phyloP scores from a whole-genome alignment of 169 alveolate species.

The Plasmodium chabaudi region DNA sequence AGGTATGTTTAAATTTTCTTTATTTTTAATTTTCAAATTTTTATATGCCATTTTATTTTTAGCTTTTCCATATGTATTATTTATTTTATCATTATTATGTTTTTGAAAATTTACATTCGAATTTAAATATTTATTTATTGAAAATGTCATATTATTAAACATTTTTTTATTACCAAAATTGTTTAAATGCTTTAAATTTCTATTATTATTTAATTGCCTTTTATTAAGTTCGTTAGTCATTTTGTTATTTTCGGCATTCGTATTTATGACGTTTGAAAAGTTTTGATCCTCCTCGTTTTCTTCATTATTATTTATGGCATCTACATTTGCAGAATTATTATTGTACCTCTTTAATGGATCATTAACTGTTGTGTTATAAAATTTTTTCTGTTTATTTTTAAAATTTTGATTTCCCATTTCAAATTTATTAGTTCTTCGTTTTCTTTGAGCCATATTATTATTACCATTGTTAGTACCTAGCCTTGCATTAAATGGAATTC shows the following conservation, averaged over 20 bases:
- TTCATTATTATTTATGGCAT: not conserved
- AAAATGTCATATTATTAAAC: conserved; percentile 44
- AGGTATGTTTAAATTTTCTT: not conserved
- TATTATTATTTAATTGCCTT: too few relatives aligned
- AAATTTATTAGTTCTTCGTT: conserved; percentile 30
- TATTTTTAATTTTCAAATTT: not conserved
- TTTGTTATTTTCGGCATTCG: too few relatives aligned
- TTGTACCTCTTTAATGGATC: conserved; percentile 35
- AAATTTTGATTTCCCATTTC: conserved; percentile 10
- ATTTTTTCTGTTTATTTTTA: conserved; percentile 50
- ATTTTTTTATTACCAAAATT: conserved; percentile 15
- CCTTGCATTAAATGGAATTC: too few relatives aligned
- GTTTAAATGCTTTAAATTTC: not conserved
- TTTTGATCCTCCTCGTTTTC: not conserved
- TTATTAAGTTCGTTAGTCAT: too few relatives aligned
- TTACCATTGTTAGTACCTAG: not conserved
- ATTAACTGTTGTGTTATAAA: conserved; percentile 18
- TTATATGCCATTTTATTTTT: not conserved
- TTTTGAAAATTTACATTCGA: conserved; percentile 12
- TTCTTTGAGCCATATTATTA: conserved; percentile 13
- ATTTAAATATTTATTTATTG: conserved; percentile 41
- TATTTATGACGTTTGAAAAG: not conserved
- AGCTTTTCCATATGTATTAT: not conserved
- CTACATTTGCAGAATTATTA: conserved; percentile 18
- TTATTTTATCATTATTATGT: conserved; percentile 3